Conservation (phyloP, 2,329 filamentous ascomycete genomes). For the Fusarium longipes region DNA sequence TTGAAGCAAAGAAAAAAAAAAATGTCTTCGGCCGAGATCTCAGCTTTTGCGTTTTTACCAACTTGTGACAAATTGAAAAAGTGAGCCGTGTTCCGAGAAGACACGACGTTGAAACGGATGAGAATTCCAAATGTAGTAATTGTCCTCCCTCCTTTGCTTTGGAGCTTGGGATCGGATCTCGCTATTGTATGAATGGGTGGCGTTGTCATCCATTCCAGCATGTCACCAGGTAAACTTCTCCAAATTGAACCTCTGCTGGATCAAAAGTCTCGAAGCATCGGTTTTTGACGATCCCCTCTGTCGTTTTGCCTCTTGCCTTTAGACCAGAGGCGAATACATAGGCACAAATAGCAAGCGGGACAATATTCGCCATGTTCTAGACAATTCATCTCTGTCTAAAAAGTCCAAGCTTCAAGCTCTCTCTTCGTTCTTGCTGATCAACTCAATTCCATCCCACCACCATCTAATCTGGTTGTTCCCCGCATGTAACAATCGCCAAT, state of each 20-base stretch:
- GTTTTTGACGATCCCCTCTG: neutral
- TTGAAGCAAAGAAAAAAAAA: neutral
- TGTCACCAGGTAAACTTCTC: constrained; percentile 15
- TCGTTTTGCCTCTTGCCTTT: neutral
- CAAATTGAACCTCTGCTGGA: neutral
- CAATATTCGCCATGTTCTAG: neutral
- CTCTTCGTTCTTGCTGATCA: constrained; percentile 21
- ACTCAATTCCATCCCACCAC: constrained; percentile 17
- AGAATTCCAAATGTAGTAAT: constrained; percentile 15
- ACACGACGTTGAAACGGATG: constrained; percentile 11
- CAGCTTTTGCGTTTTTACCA: neutral
- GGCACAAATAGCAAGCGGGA: neutral
- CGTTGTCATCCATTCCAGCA: constrained; percentile 28
- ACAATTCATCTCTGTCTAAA: constrained; percentile 18
- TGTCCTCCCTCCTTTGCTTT: neutral
- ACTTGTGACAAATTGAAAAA: neutral
- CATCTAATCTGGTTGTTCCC: constrained; percentile 2
- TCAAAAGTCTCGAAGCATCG: too few relatives aligned
- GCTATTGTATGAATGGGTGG: constrained; percentile 5
- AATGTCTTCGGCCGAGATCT: constrained; percentile 30
- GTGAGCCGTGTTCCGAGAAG: constrained; percentile 24
- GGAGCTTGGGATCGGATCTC: neutral
- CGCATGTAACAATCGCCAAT: constrained; percentile 11
- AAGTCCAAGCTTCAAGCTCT: neutral
- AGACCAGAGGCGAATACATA: too few relatives aligned